Evolutionary conservation across 495 filamentous ascomycete species (phyloP).

Genomic region (Xylaria nigripes): DNA sequence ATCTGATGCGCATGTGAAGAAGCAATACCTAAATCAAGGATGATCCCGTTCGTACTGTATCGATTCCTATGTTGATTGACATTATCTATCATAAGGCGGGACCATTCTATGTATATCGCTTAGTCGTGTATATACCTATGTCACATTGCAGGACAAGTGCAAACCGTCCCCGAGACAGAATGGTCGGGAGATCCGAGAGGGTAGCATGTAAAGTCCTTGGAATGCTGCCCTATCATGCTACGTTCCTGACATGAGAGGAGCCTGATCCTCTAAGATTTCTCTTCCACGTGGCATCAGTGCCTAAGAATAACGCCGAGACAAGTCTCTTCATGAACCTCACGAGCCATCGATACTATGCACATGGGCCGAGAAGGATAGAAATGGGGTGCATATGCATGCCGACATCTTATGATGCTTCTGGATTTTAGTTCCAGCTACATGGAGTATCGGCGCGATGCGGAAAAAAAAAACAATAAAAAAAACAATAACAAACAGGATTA

Average conservation of each 20-base stretch:
- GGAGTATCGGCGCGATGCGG: not conserved
- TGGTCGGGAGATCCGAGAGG: not conserved
- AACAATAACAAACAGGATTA: no score
- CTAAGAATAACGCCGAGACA: conserved; percentile 9
- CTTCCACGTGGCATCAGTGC: conserved; percentile 7
- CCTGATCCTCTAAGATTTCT: not conserved
- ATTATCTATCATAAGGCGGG: not conserved
- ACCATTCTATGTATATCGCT: not conserved
- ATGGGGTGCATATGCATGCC: conserved; percentile 6
- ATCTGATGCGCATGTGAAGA: not conserved
- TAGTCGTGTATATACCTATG: not conserved
- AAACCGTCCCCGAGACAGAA: not conserved
- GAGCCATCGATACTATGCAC: not conserved
- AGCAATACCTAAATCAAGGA: not conserved
- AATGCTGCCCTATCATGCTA: not conserved
- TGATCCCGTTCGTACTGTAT: not conserved
- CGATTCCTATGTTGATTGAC: not conserved
- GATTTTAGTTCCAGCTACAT: not conserved
- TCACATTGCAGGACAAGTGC: not conserved
- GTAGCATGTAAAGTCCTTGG: not conserved
- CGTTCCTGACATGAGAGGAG: not conserved
- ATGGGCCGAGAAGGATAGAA: not conserved
- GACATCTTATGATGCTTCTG: not conserved
- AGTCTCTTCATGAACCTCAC: conserved; percentile 6
- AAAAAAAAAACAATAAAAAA: no score